Evolutionary conservation across 164 flowering plant species (phyloP).

Genomic region (Echeveria elegans): DNA sequence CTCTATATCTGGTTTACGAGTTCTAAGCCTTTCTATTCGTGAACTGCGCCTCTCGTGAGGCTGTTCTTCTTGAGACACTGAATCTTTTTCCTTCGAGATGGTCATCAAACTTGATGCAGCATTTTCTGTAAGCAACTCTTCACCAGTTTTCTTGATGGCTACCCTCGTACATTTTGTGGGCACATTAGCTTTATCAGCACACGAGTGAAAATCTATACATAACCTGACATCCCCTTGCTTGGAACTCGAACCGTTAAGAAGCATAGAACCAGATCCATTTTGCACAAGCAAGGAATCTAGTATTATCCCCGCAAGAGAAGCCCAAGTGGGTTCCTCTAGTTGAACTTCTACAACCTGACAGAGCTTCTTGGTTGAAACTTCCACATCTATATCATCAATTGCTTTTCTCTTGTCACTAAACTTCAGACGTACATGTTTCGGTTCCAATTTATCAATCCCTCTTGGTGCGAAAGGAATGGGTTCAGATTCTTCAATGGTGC

Average conservation of each 20-base stretch:
- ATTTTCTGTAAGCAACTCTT: slow-evolving; percentile 22
- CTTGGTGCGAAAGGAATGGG: slow-evolving; percentile 76
- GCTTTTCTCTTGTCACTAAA: slow-evolving; percentile 72
- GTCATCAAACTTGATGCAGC: slow-evolving; percentile 25
- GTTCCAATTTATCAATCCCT: slow-evolving; percentile 90
- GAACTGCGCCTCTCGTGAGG: slow-evolving; percentile 88
- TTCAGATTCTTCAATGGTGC: slow-evolving; percentile 68
- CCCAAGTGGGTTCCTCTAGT: slow-evolving; percentile 69
- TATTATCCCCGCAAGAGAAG: slow-evolving; percentile 42
- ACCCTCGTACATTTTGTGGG: slow-evolving; percentile 25
- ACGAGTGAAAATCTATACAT: slow-evolving; percentile 39
- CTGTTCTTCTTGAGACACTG: slow-evolving; percentile 47
- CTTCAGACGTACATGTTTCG: slow-evolving; percentile 73
- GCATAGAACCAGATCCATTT: slow-evolving; percentile 25
- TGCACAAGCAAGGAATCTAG: slow-evolving; percentile 35
- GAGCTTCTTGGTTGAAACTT: slow-evolving; percentile 33
- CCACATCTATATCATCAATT: slow-evolving; percentile 24
- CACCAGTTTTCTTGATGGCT: slow-evolving; percentile 14
- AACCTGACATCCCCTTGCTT: slow-evolving; percentile 43
- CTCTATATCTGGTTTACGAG: slow-evolving; percentile 88
- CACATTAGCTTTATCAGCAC: slow-evolving; percentile 24
- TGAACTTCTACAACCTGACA: slow-evolving; percentile 43
- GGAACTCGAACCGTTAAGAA: slow-evolving; percentile 17
- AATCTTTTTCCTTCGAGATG: slow-evolving; percentile 45
- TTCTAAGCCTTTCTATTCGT: slow-evolving; percentile 81